Conservation (phyloP, 2,329 filamentous ascomycete species). For the Dactylellina haptotyla region DNA sequence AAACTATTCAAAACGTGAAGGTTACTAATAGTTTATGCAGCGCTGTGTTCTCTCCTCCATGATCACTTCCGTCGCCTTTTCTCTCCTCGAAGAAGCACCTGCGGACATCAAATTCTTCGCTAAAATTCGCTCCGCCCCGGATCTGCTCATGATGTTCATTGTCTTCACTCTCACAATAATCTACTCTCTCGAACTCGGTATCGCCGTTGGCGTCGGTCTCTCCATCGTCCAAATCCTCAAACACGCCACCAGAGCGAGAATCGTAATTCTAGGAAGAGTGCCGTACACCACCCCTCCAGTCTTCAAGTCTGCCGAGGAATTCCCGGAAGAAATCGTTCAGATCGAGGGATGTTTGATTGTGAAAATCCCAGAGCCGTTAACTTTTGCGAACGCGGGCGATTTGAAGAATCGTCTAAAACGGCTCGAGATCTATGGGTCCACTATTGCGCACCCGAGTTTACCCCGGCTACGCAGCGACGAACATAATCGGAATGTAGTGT, state of each 20-base stretch:
- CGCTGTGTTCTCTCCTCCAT: slow-evolving; percentile 80
- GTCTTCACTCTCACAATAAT: slow-evolving; percentile 94
- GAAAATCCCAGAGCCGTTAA: slow-evolving; percentile 95
- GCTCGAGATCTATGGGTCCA: slow-evolving; percentile 90
- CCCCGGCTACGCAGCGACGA: slow-evolving; percentile 79
- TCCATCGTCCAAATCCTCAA: slow-evolving; percentile 89
- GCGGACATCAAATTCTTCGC: slow-evolving; percentile 92
- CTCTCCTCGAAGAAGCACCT: slow-evolving; percentile 92
- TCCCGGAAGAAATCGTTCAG: slow-evolving; percentile 80
- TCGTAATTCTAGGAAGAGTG: slow-evolving; percentile 94
- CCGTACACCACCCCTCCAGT: slow-evolving; percentile 72
- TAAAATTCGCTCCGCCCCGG: slow-evolving; percentile 83
- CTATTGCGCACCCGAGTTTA: slow-evolving; percentile 82
- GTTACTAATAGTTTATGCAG: not conserved
- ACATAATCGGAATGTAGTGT: slow-evolving; percentile 90
- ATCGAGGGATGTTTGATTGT: slow-evolving; percentile 87
- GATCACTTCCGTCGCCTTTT: slow-evolving; percentile 94
- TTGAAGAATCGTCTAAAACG: slow-evolving; percentile 83
- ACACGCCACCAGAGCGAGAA: slow-evolving; percentile 89
- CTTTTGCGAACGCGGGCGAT: slow-evolving; percentile 95
- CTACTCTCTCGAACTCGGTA: slow-evolving; percentile 91
- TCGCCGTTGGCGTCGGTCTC: slow-evolving; percentile 90
- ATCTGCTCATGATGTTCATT: slow-evolving; percentile 84
- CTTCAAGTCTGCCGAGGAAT: slow-evolving; percentile 84
- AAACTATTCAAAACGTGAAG: not conserved